Evolutionary conservation across 805 yeast genomes (phyloP).

Genomic region (Metschnikowia henanensis): DNA sequence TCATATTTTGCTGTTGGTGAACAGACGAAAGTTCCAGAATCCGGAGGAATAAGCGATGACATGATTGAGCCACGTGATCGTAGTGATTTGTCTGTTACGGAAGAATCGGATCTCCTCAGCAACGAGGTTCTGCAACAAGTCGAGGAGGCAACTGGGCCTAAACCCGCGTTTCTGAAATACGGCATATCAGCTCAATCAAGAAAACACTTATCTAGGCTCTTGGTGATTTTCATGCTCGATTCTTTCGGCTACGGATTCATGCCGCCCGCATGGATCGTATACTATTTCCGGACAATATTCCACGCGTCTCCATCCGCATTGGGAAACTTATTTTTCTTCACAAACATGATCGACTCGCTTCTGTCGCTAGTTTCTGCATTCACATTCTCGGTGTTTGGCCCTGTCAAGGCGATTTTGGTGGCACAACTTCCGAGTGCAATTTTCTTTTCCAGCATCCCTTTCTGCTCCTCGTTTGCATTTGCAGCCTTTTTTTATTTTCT

Average conservation of each 20-base stretch:
- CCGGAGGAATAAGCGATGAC: no score
- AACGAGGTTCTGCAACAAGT: conserved; percentile 4
- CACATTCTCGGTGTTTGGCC: conserved; percentile 68
- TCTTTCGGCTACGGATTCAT: conserved; percentile 88
- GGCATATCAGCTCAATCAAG: conserved; percentile 46
- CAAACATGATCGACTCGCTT: conserved; percentile 61
- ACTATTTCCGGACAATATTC: conserved; percentile 66
- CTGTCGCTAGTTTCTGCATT: conserved; percentile 78
- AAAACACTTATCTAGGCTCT: conserved; percentile 45
- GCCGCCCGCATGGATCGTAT: conserved; percentile 87
- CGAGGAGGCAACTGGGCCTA: background rate
- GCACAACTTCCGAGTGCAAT: conserved; percentile 80
- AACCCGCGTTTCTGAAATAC: conserved; percentile 16
- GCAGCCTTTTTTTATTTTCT: conserved; percentile 57
- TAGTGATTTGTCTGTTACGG: conserved; percentile 2
- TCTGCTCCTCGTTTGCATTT: conserved; percentile 28
- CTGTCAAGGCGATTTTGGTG: conserved; percentile 69
- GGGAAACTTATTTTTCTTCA: conserved; percentile 66
- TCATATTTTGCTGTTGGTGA: background rate
- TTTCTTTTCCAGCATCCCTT: conserved; percentile 47
- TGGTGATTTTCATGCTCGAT: conserved; percentile 74
- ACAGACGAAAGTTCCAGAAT: no score
- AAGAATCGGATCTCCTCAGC: conserved; percentile 8
- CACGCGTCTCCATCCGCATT: conserved; percentile 52
- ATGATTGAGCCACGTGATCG: no score